These are phyloP conservation scores for Cordyceps militaris DNA, from an alignment of 2,329 filamentous ascomycete genomes.

Conservation along the genomic window DNA sequence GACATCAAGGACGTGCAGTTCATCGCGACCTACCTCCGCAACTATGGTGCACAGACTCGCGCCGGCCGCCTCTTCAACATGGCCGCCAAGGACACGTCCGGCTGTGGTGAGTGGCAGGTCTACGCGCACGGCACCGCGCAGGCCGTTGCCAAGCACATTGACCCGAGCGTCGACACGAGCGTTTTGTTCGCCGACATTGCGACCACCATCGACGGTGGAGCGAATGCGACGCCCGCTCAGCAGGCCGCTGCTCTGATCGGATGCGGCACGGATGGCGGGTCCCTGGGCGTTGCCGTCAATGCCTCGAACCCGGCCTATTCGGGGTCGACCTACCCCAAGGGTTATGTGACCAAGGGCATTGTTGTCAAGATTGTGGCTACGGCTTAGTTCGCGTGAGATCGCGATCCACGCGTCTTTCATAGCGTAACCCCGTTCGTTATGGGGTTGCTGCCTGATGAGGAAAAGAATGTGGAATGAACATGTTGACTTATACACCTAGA, in stretches of 20 bases:
- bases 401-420: no score
- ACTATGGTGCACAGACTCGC: constrained; percentile 5
- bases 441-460: no score
- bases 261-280: constrained; percentile 22
- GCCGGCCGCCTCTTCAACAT: constrained; percentile 14
- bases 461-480: no score
- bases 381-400: background rate
- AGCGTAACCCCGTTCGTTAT: no score
- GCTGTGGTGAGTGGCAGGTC: constrained; percentile 22
- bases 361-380: constrained; percentile 23
- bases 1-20: constrained; percentile 17
- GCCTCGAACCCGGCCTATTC: constrained; percentile 15
- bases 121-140: constrained; percentile 14
- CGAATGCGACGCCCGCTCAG: background rate
- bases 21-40: constrained; percentile 17
- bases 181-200: constrained; percentile 23
- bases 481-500: no score
- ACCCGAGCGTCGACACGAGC: constrained; percentile 15
- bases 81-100: constrained; percentile 15
- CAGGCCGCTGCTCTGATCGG: constrained; percentile 19
- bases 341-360: constrained; percentile 18
- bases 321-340: constrained; percentile 17
- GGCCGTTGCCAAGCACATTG: constrained; percentile 22
- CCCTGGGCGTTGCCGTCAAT: constrained; percentile 16
- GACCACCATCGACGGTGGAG: constrained; percentile 22